Conservation (phyloP, 2,329 filamentous ascomycete genomes). For the Lecanoromycetidae sp. region DNA sequence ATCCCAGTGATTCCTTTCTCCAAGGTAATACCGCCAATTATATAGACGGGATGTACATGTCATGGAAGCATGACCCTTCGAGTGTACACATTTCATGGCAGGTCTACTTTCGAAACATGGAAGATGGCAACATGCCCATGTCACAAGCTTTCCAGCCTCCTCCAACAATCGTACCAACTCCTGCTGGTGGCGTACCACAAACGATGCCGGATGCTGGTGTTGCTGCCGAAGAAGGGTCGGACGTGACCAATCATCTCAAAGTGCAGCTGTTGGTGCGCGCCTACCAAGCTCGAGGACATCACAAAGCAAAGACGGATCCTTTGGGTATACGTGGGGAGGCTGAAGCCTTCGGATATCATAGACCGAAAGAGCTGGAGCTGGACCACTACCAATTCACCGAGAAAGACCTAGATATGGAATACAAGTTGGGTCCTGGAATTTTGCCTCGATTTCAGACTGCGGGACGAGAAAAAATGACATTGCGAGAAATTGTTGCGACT, state of each 20-base stretch:
- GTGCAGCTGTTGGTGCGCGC: slow-evolving; percentile 93
- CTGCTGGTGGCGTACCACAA: slow-evolving; percentile 63
- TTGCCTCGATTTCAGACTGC: slow-evolving; percentile 85
- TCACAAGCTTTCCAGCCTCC: slow-evolving; percentile 94
- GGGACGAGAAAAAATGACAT: slow-evolving; percentile 84
- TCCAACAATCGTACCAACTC: slow-evolving; percentile 75
- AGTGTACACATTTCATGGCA: slow-evolving; percentile 98
- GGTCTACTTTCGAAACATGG: slow-evolving; percentile 99
- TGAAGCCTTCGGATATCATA: slow-evolving; percentile 70
- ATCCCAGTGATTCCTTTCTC: slow-evolving; percentile 91
- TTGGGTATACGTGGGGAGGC: slow-evolving; percentile 82
- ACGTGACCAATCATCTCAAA: slow-evolving; percentile 93
- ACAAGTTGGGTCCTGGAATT: slow-evolving; percentile 85
- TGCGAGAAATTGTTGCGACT: slow-evolving; percentile 82
- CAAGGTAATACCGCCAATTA: slow-evolving; percentile 97
- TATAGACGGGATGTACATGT: slow-evolving; percentile 98
- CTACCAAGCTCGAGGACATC: slow-evolving; percentile 94
- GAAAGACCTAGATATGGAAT: slow-evolving; percentile 84
- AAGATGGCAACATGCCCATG: slow-evolving; percentile 93
- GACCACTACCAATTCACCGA: slow-evolving; percentile 93
- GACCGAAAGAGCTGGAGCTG: slow-evolving; percentile 83
- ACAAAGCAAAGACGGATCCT: slow-evolving; percentile 96
- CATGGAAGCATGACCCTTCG: slow-evolving; percentile 86
- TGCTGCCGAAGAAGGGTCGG: slow-evolving; percentile 56
- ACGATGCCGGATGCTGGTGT: slow-evolving; percentile 58